A percentile compares a stretch with the other conserved stretches of the same genome.
Evolutionary conservation across 345 rosid species (phyloP).

Genomic region (Hevea brasiliensis): DNA sequence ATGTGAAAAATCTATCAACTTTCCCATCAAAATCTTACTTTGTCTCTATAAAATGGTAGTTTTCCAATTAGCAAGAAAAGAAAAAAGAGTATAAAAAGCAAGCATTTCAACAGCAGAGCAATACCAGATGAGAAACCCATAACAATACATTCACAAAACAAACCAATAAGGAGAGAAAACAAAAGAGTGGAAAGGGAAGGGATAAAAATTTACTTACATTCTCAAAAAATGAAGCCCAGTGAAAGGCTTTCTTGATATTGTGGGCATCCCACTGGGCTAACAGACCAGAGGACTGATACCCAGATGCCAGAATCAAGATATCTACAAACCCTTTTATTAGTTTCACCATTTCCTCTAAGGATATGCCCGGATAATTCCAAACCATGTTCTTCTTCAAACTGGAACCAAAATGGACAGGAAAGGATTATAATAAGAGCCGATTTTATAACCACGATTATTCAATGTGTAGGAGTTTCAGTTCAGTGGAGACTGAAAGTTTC

Average conservation of each 20-base stretch:
- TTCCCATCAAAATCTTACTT: not conserved
- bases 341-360: constrained; percentile 54
- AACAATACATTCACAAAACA: not conserved
- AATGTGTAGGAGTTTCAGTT: not conserved
- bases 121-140: not conserved
- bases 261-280: constrained; percentile 64
- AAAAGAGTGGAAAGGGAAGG: not conserved
- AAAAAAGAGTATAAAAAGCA: not conserved
- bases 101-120: not conserved
- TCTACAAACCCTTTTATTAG: constrained; percentile 74
- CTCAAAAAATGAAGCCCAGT: constrained; percentile 79
- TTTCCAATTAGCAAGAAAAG: not conserved
- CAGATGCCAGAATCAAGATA: constrained; percentile 70
- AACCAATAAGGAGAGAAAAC: not conserved
- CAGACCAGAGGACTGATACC: constrained; percentile 73
- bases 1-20: not conserved
- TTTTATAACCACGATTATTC: not conserved
- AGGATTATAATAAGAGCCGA: not conserved
- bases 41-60: no score
- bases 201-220: constrained; percentile 37
- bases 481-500: no score
- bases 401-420: not conserved
- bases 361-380: constrained; percentile 66
- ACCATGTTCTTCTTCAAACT: constrained; percentile 41
- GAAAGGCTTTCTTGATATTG: constrained; percentile 60